Evolutionary conservation across 495 filamentous ascomycete species (phyloP), one percentile per base, ranked within the genome.

Genomic region (Penicillium turbatum): DNA sequence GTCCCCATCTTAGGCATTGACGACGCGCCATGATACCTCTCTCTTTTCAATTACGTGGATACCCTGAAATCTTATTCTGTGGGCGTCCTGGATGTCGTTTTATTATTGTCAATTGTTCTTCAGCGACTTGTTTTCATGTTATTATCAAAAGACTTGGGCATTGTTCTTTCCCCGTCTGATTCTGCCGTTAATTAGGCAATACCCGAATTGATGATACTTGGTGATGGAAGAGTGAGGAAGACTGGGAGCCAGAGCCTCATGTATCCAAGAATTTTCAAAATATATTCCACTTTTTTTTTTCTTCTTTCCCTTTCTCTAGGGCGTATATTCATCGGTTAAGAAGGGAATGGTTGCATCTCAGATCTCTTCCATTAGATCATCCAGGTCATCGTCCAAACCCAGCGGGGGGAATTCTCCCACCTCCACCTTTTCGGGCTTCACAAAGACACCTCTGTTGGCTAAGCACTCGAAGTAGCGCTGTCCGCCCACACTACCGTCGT

Each of bases 351-450:
- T 16, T 1, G 19, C 11, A 11, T 32, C 38, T 80, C 66, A 92
- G 37, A 93, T 88, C 72, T 93, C 90, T 69, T 95, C 92, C 82
- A 95, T 83, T 61, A 93, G 83, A 52, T 91, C 91, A 63, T 87
- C 81, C 31, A 89, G 55, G 16, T 70, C 73, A 39, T 81, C 78
- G 39, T 74, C 77, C 38, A 82, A 42, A 5, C 69, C 78, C 53
- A 85, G 55, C 15, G 80, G 80, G n/a, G 84, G 83, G 55, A 81
- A 97, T 59, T 97, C 89, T 21, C 93, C 93, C 21, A 91, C 80
- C 70, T 97, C 88, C 7, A 96, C 82, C 64, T 90, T 81, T 59
- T 96, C 93, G 29, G 93, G 88, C 65, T 91, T 81, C 9, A 97
- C 89, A 67, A 96, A 96, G 24, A 89, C 85, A 12, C 92, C 92